These are phyloP conservation scores for Serendipita sp. DNA, from an alignment of 768 basidiomycete genomes.

Conservation along the genomic window DNA sequence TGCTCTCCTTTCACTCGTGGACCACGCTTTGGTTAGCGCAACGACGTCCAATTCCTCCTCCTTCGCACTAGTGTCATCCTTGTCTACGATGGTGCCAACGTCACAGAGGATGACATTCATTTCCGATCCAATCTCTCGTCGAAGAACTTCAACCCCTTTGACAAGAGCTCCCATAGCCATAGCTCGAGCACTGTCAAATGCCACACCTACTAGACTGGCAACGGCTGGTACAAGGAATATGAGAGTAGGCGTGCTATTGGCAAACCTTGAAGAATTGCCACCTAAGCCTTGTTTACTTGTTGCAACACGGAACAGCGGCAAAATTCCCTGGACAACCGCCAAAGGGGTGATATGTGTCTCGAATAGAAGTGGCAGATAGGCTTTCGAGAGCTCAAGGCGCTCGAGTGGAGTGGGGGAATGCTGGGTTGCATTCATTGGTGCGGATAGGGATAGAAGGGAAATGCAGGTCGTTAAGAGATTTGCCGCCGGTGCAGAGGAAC, in stretches of 20 bases:
- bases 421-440: slow-evolving; percentile 19
- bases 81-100: slow-evolving; percentile 34
- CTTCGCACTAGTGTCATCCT: slow-evolving; percentile 21
- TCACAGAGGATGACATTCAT: slow-evolving; percentile 53
- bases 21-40: slow-evolving; percentile 56
- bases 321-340: slow-evolving; percentile 56
- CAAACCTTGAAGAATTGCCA: slow-evolving; percentile 27
- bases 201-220: slow-evolving; percentile 59
- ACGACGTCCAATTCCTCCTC: slow-evolving; percentile 20
- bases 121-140: slow-evolving; percentile 52
- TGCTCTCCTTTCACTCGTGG: slow-evolving; percentile 50
- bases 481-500: neutral
- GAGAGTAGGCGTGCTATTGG: slow-evolving; percentile 27
- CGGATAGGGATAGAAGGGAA: slow-evolving; percentile 50
- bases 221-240: slow-evolving; percentile 62
- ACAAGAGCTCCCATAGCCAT: slow-evolving; percentile 66
- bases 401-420: slow-evolving; percentile 46
- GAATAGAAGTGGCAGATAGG: slow-evolving; percentile 56
- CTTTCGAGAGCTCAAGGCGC: slow-evolving; percentile 42
- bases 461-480: slow-evolving; percentile 32
- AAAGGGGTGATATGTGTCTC: slow-evolving; percentile 66
- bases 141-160: slow-evolving; percentile 55
- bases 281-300: slow-evolving; percentile 39
- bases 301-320: slow-evolving; percentile 61
- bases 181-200: slow-evolving; percentile 44